Conservation (phyloP, 495 filamentous ascomycete genomes). For the Penicillium arizonense region DNA sequence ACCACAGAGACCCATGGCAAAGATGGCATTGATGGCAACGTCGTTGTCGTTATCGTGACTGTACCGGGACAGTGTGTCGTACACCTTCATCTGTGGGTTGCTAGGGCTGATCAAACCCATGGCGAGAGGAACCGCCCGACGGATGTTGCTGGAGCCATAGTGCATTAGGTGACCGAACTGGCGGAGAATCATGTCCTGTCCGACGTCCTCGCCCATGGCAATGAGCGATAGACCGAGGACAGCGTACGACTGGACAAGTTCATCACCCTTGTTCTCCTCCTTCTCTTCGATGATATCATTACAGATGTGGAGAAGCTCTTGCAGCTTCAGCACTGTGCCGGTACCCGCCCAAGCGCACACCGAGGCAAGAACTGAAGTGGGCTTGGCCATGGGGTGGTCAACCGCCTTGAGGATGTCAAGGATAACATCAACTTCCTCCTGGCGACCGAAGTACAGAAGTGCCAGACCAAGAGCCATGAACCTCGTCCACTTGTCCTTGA, state of each 20-base stretch:
- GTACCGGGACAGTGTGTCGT: conserved; percentile 97
- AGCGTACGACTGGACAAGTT: conserved; percentile 92
- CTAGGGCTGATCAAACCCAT: conserved; percentile 96
- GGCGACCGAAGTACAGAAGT: conserved; percentile 89
- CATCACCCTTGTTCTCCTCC: conserved; percentile 89
- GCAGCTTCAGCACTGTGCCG: conserved; percentile 92
- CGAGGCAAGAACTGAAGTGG: conserved; percentile 84
- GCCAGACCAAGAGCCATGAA: conserved; percentile 95
- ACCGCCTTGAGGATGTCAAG: conserved; percentile 93
- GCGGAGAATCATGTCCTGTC: conserved; percentile 96
- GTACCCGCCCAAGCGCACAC: conserved; percentile 98
- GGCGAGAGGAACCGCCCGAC: conserved; percentile 92
- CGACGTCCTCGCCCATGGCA: conserved; percentile 97
- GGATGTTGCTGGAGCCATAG: conserved; percentile 96
- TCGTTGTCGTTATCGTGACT: conserved; percentile 99
- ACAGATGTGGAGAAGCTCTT: conserved; percentile 94
- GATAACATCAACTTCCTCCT: conserved; percentile 96
- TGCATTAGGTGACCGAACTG: conserved; percentile 99
- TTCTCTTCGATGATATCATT: conserved; percentile 95
- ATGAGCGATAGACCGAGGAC: conserved; percentile 92
- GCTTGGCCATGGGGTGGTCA: conserved; percentile 91
- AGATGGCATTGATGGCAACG: conserved; percentile 97
- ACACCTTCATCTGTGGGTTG: conserved; percentile 99
- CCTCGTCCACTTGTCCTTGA: conserved; percentile 96
- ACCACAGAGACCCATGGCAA: conserved; percentile 96